A percentile compares a stretch with the other conserved stretches of the same genome.
Conservation (phyloP, 2,329 filamentous ascomycete genomes). For the Paecilomyces sp. region DNA sequence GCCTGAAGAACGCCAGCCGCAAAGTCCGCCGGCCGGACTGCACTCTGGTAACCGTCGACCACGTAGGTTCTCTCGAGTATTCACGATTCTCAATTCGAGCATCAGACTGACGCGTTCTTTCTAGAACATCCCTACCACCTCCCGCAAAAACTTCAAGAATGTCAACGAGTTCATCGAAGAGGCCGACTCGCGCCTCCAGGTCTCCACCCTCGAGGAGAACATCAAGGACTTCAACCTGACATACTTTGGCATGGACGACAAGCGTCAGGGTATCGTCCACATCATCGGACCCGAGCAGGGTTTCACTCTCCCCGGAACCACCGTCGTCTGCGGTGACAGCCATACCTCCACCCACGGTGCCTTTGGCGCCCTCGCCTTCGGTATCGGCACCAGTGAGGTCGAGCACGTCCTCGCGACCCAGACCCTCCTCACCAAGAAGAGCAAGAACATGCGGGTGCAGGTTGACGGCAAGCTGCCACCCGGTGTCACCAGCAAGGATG, state of each 20-base stretch:
- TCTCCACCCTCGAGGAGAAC: conserved; percentile 92
- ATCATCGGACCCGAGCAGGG: conserved; percentile 98
- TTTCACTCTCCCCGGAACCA: conserved; percentile 94
- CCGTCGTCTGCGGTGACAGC: conserved; percentile 94
- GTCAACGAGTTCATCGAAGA: conserved; percentile 92
- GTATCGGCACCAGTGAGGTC: conserved; percentile 96
- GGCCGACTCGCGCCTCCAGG: conserved; percentile 87
- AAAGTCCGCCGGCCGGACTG: conserved; percentile 90
- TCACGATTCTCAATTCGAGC: neutral
- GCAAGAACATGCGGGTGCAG: conserved; percentile 98
- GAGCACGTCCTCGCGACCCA: conserved; percentile 97
- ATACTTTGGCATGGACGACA: conserved; percentile 94
- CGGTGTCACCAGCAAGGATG: conserved; percentile 93
- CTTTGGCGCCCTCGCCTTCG: conserved; percentile 89
- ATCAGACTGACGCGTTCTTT: conserved; percentile 2
- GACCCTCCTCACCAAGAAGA: conserved; percentile 86
- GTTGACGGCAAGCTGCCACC: conserved; percentile 84
- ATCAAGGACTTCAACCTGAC: conserved; percentile 94
- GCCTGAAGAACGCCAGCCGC: conserved; percentile 79
- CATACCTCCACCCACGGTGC: conserved; percentile 98
- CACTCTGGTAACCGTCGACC: conserved; percentile 92
- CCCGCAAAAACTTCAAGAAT: conserved; percentile 87
- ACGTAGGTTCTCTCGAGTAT: conserved; percentile 54
- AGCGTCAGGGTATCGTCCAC: conserved; percentile 96
- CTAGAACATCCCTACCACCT: conserved; percentile 87